These are phyloP conservation scores for Bjerkandera adusta DNA, from an alignment of 1,284 basidiomycete species.

Conservation along the genomic window DNA sequence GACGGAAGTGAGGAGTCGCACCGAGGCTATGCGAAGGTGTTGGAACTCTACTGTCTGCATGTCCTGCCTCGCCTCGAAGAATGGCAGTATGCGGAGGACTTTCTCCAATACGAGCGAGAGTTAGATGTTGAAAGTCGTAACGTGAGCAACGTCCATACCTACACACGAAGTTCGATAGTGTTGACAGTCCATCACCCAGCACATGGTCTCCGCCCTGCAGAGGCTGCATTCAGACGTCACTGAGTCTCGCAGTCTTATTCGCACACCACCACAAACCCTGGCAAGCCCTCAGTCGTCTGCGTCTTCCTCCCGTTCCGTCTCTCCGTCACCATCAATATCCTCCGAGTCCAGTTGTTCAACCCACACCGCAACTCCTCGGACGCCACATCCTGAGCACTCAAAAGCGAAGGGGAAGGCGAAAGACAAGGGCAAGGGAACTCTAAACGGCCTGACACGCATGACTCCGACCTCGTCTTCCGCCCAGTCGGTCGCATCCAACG, in stretches of 20 bases:
- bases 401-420: slow-evolving; percentile 12
- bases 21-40: slow-evolving; percentile 65
- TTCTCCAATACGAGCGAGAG: slow-evolving; percentile 69
- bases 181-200: neutral
- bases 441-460: slow-evolving; percentile 16
- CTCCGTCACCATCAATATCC: slow-evolving; percentile 45
- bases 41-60: slow-evolving; percentile 73
- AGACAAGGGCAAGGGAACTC: slow-evolving; percentile 10
- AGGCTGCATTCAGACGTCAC: slow-evolving; percentile 20
- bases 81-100: slow-evolving; percentile 77
- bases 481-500: slow-evolving; percentile 26
- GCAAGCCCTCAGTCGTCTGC: slow-evolving; percentile 15
- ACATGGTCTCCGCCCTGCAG: neutral
- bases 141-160: slow-evolving; percentile 37
- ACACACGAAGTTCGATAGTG: neutral
- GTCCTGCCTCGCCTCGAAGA: slow-evolving; percentile 68
- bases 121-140: slow-evolving; percentile 46
- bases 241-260: slow-evolving; percentile 19
- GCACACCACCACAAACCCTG: slow-evolving; percentile 20
- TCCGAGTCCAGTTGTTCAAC: slow-evolving; percentile 27
- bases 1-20: slow-evolving; percentile 37
- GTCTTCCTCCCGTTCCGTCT: slow-evolving; percentile 32
- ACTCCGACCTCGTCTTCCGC: slow-evolving; percentile 24
- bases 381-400: slow-evolving; percentile 17
- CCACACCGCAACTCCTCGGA: slow-evolving; percentile 32